Conservation (phyloP, 1,284 basidiomycete genomes). For the Moniliophthora roreri region DNA sequence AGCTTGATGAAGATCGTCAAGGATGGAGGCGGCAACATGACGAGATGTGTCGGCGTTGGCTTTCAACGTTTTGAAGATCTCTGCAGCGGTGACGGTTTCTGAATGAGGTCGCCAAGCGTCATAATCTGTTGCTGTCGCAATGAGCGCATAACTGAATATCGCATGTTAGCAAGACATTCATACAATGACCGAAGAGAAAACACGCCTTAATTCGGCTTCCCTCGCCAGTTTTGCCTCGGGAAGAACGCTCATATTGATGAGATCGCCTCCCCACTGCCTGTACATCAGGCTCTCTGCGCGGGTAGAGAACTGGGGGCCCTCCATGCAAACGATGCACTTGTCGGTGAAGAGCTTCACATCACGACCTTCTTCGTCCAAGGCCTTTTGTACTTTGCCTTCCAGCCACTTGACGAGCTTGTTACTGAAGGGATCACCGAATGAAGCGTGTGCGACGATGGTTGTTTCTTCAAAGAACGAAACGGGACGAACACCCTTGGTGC, state of each 20-base stretch:
- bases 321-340: conserved; percentile 95
- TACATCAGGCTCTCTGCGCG: conserved; percentile 96
- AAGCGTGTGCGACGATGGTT: conserved; percentile 86
- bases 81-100: conserved; percentile 84
- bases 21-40: conserved; percentile 69
- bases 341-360: conserved; percentile 71
- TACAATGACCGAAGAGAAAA: too few species aligned
- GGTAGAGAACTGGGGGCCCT: conserved; percentile 94
- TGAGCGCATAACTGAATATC: conserved; percentile 74
- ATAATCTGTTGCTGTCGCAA: conserved; percentile 90
- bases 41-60: conserved; percentile 86
- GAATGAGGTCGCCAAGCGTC: conserved; percentile 86
- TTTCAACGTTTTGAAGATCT: conserved; percentile 86
- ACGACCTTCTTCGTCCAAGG: conserved; percentile 56
- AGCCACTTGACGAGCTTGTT: conserved; percentile 69
- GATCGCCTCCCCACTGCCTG: conserved; percentile 87
- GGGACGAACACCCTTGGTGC: conserved; percentile 90
- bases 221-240: conserved; percentile 96
- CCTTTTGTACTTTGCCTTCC: conserved; percentile 62
- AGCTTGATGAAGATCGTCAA: conserved; percentile 76
- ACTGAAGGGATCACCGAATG: conserved; percentile 92
- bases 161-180: conserved; percentile 1
- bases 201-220: conserved; percentile 90
- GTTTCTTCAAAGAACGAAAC: conserved; percentile 87
- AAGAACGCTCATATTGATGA: conserved; percentile 96